Evolutionary conservation across 805 yeast genomes (phyloP), one percentile per base, ranked within the genome.

Genomic region (Candida sakaeoensis): DNA sequence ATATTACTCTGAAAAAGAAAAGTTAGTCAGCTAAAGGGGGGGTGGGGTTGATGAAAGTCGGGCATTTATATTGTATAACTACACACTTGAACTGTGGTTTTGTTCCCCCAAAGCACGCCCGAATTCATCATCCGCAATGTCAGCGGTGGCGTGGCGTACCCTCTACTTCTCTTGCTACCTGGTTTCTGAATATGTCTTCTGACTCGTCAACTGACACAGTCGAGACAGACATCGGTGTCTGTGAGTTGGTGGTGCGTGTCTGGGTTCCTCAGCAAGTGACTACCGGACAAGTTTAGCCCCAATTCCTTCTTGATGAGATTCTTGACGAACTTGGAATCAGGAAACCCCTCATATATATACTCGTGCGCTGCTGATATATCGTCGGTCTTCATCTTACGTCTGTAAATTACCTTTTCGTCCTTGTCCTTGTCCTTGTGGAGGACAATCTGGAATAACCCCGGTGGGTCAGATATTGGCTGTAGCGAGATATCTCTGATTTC

Each of bases 291-390:
- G 61, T 52, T 46, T 22, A 25, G 15, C 14, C 15, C 40, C 28
- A 32, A 21, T 19, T 30, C 34, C 18, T 80, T 76, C 45, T 93
- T 61, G 4, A 88, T 76, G 37, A 74, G 65, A 43, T 80, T 80
- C 59, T 89, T 88, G 47, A 89, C 61, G 12, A 78, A 73, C 55
- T 88, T 89, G 13, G 91, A 78, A 56, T 89, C 96, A 0, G 96
- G 96, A 57, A 88, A 88, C 24, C 96, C 95, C 25, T 78, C 85
- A 37, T 77, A 58, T 30, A 60, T 58, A 49, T 55, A 61, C 6
- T 30, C 10, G n/a, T n/a, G n/a, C n/a, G n/a, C n/a, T 3, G 45
- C 47, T 14, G 58, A 58, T 43, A 60, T 52, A 17, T 57, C 63
- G 14, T 46, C 49, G 15, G 53, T 60, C 45, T 71, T 68, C 42